Percentiles rank a stretch among this genome's conserved stretches.
phyloP scores from a whole-genome alignment of 495 filamentous ascomycete genomes.

The Astrothelium subdiscretum region DNA sequence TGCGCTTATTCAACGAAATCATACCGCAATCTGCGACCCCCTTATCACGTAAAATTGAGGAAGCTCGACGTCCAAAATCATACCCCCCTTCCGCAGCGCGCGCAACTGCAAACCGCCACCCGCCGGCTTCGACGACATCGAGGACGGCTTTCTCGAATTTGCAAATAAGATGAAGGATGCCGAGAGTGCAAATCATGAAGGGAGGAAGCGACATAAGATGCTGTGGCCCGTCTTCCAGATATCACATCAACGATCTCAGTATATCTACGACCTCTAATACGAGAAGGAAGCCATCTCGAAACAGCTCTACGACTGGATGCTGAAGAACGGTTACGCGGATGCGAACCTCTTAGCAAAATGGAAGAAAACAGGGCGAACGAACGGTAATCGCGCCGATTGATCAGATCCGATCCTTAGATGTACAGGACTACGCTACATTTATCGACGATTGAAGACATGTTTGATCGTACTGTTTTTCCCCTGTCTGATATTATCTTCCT shows the following conservation, averaged over 20 bases:
- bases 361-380: conserved; percentile 99
- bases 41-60: no score
- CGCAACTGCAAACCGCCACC: conserved; percentile 84
- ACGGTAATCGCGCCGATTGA: no score
- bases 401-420: no score
- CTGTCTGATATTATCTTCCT: no score
- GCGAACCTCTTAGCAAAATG: conserved; percentile 93
- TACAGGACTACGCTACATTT: no score
- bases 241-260: conserved; percentile 74
- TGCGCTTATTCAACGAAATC: no score
- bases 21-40: no score
- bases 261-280: conserved; percentile 97
- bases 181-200: conserved; percentile 64
- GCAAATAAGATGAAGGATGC: conserved; percentile 98
- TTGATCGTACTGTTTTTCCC: no score
- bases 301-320: conserved; percentile 84
- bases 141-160: conserved; percentile 92
- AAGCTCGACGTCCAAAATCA: no score
- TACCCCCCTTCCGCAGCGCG: conserved; percentile 74
- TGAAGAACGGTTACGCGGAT: conserved; percentile 96
- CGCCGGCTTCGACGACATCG: conserved; percentile 90
- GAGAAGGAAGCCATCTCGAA: conserved; percentile 91
- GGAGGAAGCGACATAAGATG: conserved; percentile 75
- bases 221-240: conserved; percentile 98
- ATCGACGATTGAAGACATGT: no score